Evolutionary conservation across 164 flowering plant genomes (phyloP), one percentile per base, ranked within the genome.

Genomic region (Tinospora cordifolia): DNA sequence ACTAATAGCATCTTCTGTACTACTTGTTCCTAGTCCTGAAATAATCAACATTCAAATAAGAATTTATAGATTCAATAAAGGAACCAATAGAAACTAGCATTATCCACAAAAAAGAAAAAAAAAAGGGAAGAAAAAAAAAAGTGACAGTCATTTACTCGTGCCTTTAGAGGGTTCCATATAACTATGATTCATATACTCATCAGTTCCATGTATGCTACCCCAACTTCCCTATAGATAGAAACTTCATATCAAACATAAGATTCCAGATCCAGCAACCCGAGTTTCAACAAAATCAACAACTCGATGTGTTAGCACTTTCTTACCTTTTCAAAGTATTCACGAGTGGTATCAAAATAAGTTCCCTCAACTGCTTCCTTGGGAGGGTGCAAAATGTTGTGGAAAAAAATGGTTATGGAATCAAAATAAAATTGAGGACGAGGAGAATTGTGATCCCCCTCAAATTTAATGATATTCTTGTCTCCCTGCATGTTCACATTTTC

Each of bases 381-480:
- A 66, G 98, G 98, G 62, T 87, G 90, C 78, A 93, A 76, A 62
- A 93, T 91, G 81, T 93, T 93, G 71, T 88, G 89, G 82, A 93
- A 93, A 74, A 93, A 93, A 9, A 93, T 93, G 69, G 87, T 89
- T 73, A 93, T 86, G 14, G 98, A 93, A 80, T 93, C 97, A 67
- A 87, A 91, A 80, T 93, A 93, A 67, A 93, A 93, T 30, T 91
- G 96, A 10, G 98, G 98, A 22, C 98, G 95, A 25, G 93, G 93
- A 69, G 98, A 93, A 71, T 91, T 91, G 86, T 91, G 97, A 73
- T 91, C 97, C 68, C 99, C 99, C 58, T 92, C 98, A 80, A 94
- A 94, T 79, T 90, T 92, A 79, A 94, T 92, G 63, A 94, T 87
- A 73, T 94, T 94, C 82, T 94, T 94, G 82, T 94, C 99, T 64